A percentile compares a stretch with the other conserved stretches of the same genome.
Evolutionary conservation across 768 basidiomycete genomes (phyloP).

Genomic region (Favolaschia claudopus): DNA sequence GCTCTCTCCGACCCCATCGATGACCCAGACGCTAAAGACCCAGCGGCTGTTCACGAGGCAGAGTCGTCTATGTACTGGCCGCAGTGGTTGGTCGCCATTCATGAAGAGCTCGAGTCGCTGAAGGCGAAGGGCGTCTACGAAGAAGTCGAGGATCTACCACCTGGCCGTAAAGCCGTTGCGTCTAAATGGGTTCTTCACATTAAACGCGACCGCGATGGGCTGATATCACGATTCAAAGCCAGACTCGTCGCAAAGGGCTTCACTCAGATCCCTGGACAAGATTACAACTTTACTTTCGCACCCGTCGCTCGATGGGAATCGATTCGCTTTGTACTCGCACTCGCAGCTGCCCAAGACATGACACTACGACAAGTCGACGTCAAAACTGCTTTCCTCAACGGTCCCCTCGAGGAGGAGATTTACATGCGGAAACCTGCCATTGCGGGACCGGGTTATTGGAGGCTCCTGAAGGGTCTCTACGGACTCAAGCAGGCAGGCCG

Average conservation of each 20-base stretch:
- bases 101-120: slow-evolving; percentile 32
- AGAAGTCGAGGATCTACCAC: slow-evolving; percentile 19
- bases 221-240: slow-evolving; percentile 7
- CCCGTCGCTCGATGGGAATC: no score
- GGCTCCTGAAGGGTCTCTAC: background rate
- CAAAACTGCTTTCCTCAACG: no score
- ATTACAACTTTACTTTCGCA: no score
- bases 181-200: slow-evolving; percentile 21
- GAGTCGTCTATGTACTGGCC: slow-evolving; percentile 30
- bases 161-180: slow-evolving; percentile 22
- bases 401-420: no score
- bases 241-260: slow-evolving; percentile 23
- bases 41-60: slow-evolving; percentile 25
- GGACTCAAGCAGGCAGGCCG: background rate
- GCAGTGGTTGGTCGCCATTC: slow-evolving; percentile 18
- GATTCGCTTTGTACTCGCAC: background rate
- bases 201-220: slow-evolving; percentile 12
- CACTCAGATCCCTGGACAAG: slow-evolving; percentile 36
- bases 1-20: slow-evolving; percentile 22
- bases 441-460: background rate
- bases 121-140: slow-evolving; percentile 28
- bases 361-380: background rate
- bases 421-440: no score
- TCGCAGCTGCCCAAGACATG: background rate
- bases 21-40: slow-evolving; percentile 18